Base-by-base conservation (phyloP, 2,329 filamentous ascomycete genomes). In the Biscogniauxia mediterranea region DNA sequence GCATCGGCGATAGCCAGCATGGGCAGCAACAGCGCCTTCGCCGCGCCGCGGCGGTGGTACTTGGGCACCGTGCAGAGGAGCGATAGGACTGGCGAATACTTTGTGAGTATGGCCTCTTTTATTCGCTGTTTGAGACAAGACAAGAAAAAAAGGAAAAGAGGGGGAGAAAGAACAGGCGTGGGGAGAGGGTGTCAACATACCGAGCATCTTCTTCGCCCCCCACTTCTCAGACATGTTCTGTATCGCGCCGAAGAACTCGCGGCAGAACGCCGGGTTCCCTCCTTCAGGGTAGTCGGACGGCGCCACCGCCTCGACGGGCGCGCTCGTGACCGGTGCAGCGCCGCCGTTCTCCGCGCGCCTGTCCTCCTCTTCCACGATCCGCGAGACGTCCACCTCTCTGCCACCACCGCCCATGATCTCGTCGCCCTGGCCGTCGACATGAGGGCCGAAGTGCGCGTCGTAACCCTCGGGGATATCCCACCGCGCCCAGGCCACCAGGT, bases 41-140 rank as follows among this genome's bases (percentile, higher is more conserved):
- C 77, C 0, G 77, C 69, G 0, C 78, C 77, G 52, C 69, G 71
- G 25, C 74, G 66, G 55, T 76, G 71, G 57, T 78, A 75, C 11
- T 65, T 67, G 4, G 76, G 74, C 19, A 70, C 65, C 2, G 75
- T 76, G 51, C 66, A 72, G 11, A 80, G 68, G 5, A 79, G 66
- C 11, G 74, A 71, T 7, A 77, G 71, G 71, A 5, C 74, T 77
- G 78, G 46, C 59, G 21, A 49, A 38, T 21, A 20, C 26, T 17
- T 8, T 20, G 17, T 64, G 38, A 61, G 55, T 26, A 28, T 49
- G 11, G 17, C 6, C 5, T 32, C 38, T 19, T 59, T 8, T 51
- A n/a, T 15, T 52, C 23, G 23, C 23, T 23, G 23, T 23, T 5
- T 23, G 23, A 2, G 23, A 5, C 23, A 23, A 23, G n/a, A n/a